Conservation (phyloP, 306 rosid species). For the Castanea crenata region DNA sequence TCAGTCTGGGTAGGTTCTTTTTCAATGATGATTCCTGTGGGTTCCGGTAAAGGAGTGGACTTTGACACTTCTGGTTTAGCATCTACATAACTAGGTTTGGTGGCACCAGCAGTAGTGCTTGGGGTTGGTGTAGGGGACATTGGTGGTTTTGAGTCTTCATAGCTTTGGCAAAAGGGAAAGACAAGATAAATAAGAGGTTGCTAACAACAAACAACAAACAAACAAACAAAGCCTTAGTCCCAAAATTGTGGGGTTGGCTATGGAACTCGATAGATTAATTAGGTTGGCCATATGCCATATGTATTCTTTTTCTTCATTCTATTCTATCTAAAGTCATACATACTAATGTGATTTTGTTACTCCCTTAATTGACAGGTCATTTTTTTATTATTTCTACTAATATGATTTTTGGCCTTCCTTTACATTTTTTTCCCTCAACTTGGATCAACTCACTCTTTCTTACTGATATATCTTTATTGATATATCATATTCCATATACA, state of each 20-base stretch:
- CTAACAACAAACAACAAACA: background rate
- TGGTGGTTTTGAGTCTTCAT: slow-evolving; percentile 33
- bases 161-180: slow-evolving; percentile 13
- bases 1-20: slow-evolving; percentile 1
- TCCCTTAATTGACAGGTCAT: too few relatives aligned
- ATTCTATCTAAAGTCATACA: too few relatives aligned
- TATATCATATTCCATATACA: slow-evolving; percentile 3
- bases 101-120: slow-evolving; percentile 4
- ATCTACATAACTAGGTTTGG: background rate
- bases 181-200: slow-evolving; percentile 9
- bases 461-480: background rate
- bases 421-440: too few relatives aligned
- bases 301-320: too few relatives aligned
- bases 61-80: background rate
- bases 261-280: too few relatives aligned
- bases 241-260: too few relatives aligned
- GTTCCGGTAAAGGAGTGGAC: slow-evolving; percentile 13
- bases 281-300: too few relatives aligned
- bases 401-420: too few relatives aligned
- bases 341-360: too few relatives aligned
- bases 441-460: too few relatives aligned
- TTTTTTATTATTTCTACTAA: too few relatives aligned
- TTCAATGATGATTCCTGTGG: background rate
- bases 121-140: slow-evolving; percentile 23
- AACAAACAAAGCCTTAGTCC: too few relatives aligned